A percentile compares a stretch with the other conserved stretches of the same genome.
Evolutionary conservation across 331 rosid species (phyloP).

Genomic region (Pyracantha coccinea): DNA sequence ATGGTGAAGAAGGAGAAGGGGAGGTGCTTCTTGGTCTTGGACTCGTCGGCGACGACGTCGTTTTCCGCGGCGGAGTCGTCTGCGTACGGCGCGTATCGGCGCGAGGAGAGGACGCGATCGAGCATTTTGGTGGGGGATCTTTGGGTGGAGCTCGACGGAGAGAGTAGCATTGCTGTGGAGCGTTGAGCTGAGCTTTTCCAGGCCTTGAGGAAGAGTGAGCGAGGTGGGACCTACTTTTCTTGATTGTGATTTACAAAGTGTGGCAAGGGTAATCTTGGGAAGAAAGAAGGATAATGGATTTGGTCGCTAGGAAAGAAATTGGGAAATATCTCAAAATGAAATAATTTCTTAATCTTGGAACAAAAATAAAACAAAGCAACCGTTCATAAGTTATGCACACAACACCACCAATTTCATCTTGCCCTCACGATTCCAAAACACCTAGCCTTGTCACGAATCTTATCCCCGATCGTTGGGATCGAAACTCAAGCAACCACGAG

Average conservation of each 20-base stretch:
- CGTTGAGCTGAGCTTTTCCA: not conserved
- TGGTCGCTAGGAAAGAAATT: too few relatives aligned
- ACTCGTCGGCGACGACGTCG: slow-evolving; percentile 26
- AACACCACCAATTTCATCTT: too few relatives aligned
- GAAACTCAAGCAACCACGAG: too few relatives aligned
- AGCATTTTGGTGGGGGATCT: slow-evolving; percentile 10
- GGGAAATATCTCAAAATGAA: too few relatives aligned
- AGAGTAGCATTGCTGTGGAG: not conserved
- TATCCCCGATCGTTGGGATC: too few relatives aligned
- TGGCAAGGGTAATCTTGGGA: not conserved
- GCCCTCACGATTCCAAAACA: too few relatives aligned
- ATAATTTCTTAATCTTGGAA: too few relatives aligned
- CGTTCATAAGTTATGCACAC: fast-evolving
- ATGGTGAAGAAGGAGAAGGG: slow-evolving; percentile 25
- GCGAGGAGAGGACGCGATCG: slow-evolving; percentile 35
- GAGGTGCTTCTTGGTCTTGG: slow-evolving; percentile 38
- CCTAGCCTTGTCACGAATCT: too few relatives aligned
- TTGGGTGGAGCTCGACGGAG: not conserved
- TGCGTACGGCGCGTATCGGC: slow-evolving; percentile 29
- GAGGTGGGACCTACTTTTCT: not conserved
- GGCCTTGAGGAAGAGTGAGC: not conserved
- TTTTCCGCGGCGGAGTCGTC: slow-evolving; percentile 17
- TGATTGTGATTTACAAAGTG: not conserved
- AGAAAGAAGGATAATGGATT: not conserved
- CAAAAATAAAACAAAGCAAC: too few relatives aligned